Evolutionary conservation across 106 monocot species (phyloP), one percentile per base, ranked within the genome.

Genomic region (Xerophyta viscosa): DNA sequence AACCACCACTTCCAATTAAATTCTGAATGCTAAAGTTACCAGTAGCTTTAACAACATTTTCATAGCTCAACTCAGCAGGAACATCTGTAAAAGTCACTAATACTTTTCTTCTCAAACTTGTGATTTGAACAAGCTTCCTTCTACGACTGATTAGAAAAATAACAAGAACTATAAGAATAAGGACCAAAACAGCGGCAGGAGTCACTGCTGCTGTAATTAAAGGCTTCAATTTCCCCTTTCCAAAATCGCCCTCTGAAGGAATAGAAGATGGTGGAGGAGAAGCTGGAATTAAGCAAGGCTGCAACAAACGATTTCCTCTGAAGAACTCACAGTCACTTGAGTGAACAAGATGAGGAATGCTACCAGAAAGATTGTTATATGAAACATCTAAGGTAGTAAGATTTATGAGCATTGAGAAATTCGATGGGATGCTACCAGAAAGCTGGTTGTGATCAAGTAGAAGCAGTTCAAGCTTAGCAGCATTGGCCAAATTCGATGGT

Each of bases 1-100:
- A 86, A 3, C 85, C 80, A 20, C 80, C 85, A 3, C 57, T 80
- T n/a, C 84, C 84, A 46, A 85, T 85, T 47, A 79, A 63, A 52
- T 76, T 85, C 57, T 65, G 61, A 25, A 79, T 63, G 48, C 82
- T 75, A 54, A 77, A 81, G 20, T 79, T 72, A 13, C 69, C 58
- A 4, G 79, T 86, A 23, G 79, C 72, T 66, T 20, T 52, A 2
- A 80, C 29, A 8, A 80, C 45, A 39, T 66, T 76, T 4, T 76
- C 75, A 52, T 72, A 86, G 54, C 41, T 77, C 54, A 86, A 44
- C 52, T 80, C 79, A 25, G 71, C 21, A 31, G 79, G 63, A 58
- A 71, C 37, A 27, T 76, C 69, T 28, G 58, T 46, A 45, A 85
- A 85, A 13, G 71, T 80, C 58, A 76, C 79, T 1, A 80, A 48